Evolutionary conservation across 768 basidiomycete genomes (phyloP).

Genomic region (Crepidotus variabilis): DNA sequence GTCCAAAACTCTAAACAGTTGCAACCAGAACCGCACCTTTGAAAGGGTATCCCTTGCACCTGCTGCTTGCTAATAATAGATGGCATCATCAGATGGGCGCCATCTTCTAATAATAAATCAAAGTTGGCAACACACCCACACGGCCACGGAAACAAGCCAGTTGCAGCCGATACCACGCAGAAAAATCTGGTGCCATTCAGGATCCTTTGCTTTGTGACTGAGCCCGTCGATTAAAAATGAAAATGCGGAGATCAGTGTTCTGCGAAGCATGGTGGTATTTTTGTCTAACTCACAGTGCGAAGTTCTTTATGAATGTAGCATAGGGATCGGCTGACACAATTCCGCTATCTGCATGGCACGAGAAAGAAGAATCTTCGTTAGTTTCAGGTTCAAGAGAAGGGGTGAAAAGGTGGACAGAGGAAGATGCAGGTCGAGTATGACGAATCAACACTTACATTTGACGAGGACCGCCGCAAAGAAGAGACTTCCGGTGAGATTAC

Average conservation of each 20-base stretch:
- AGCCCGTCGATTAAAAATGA: no score
- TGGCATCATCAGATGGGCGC: not conserved
- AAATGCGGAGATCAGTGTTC: not conserved
- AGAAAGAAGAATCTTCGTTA: not conserved
- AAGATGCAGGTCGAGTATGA: no score
- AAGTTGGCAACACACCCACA: constrained; percentile 52
- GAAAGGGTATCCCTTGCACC: constrained; percentile 66
- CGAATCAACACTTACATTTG: constrained; percentile 46
- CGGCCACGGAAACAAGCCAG: constrained; percentile 69
- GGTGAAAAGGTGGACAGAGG: no score
- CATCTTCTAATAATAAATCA: not conserved
- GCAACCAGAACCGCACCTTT: constrained; percentile 37
- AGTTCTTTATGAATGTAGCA: constrained; percentile 42
- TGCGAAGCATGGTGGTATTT: not conserved
- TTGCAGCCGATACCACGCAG: constrained; percentile 74
- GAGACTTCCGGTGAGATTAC: constrained; percentile 65
- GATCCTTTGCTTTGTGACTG: constrained; percentile 61
- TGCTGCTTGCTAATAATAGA: constrained; percentile 53
- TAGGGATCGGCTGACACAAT: constrained; percentile 60
- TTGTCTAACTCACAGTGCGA: constrained; percentile 53
- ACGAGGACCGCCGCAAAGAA: constrained; percentile 68
- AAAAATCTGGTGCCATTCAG: constrained; percentile 71
- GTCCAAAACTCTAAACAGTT: not conserved
- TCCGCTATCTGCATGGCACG: constrained; percentile 43
- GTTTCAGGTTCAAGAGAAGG: not conserved